Base-by-base conservation (phyloP, 192 early-diverging fungal species). In the Podila verticillata region DNA sequence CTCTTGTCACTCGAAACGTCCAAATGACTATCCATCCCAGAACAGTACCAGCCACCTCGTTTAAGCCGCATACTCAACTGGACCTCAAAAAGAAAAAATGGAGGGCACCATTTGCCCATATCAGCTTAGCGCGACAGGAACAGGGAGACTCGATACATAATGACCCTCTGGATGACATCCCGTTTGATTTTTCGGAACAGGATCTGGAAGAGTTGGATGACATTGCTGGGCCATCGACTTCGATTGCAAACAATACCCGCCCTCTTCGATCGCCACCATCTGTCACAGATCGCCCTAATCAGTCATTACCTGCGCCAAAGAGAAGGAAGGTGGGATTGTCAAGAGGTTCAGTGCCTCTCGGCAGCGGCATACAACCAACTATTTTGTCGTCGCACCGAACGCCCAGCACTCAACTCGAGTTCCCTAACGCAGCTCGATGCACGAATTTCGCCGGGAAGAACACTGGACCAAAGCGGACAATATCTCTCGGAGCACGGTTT, bases 401-500 rank as follows among this genome's bases (percentile, higher is more conserved):
- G 4, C 72, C 65, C n/a, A 68, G 65, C 28, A 72, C 65, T 7
- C 77, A 72, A 35, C 74, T 82, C 1, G 81, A 82, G 47, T 82
- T 82, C 32, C 81, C 81, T 5, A 74, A 61, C 28, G 73, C 68
- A 7, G 81, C 81, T 35, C 81, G 81, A 3, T 82, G 81, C 30
- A 68, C 68, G 1, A 75, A 74, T 15, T 74, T 82, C 61, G 57
- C 60, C 19, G 77, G 77, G 29, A 80, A 68, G 61, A 81, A 82
- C 35, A 34, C 77, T 0, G 79, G 73, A 10, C 84, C 84, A 35
- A 63, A 70, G 20, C 63, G 85, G 49, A 77, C 67, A 24, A 62
- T 83, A 64, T 48, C 66, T 13, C 62, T 87, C 2, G 81, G 81
- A 5, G 48, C 74, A 7, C 47, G 77, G 57, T 87, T 87, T 51